These are phyloP conservation scores for Lepidopterella palustris DNA, from an alignment of 495 filamentous ascomycete genomes.

Conservation along the genomic window DNA sequence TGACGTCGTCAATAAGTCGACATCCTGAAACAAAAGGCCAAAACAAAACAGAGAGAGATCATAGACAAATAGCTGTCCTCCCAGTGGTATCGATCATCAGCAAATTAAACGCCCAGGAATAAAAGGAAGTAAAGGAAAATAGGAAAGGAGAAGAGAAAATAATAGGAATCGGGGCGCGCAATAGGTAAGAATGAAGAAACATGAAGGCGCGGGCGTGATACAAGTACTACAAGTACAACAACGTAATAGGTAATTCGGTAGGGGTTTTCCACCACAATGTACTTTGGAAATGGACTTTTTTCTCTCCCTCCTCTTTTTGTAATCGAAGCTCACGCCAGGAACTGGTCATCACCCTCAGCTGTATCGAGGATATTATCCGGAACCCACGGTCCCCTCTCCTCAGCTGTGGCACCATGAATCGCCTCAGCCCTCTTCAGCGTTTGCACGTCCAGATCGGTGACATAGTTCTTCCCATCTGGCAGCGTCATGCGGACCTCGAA, in stretches of 20 bases:
- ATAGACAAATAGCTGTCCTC: neutral
- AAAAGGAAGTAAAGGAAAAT: constrained; percentile 17
- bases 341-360: constrained; percentile 16
- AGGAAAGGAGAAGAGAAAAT: constrained; percentile 13
- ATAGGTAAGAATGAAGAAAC: constrained; percentile 11
- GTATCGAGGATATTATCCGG: constrained; percentile 33
- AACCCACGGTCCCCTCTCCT: constrained; percentile 82
- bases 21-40: neutral
- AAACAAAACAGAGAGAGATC: neutral
- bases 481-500: constrained; percentile 87
- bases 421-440: constrained; percentile 81
- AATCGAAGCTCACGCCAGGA: constrained; percentile 11
- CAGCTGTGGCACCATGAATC: constrained; percentile 64
- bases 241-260: too few relatives aligned
- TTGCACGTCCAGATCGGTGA: constrained; percentile 90
- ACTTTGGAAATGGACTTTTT: neutral
- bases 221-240: constrained; percentile 22
- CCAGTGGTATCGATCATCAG: constrained; percentile 15
- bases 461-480: constrained; percentile 60
- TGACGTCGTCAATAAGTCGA: neutral
- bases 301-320: too few relatives aligned
- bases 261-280: constrained; percentile 16
- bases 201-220: constrained; percentile 3
- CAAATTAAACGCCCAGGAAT: constrained; percentile 7
- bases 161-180: too few relatives aligned